Percentiles rank a stretch among this genome's conserved stretches.
These are phyloP conservation scores for Hypoxylon trugodes DNA, from an alignment of 495 filamentous ascomycete species.

Conservation along the genomic window DNA sequence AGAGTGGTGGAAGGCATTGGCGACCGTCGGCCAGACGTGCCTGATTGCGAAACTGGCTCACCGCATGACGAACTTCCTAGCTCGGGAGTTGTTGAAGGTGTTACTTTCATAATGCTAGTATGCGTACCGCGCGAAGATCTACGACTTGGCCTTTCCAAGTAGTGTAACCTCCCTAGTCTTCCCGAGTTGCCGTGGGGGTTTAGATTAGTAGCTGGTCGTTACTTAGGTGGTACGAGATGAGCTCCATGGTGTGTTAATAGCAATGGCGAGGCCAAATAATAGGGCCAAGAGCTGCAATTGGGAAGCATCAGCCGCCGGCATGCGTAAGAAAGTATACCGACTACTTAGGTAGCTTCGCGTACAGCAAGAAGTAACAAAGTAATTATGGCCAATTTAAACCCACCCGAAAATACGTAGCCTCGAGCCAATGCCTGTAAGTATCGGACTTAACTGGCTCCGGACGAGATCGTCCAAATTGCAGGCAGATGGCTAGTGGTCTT, in stretches of 20 bases:
- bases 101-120: slow-evolving; percentile 16
- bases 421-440: slow-evolving; percentile 72
- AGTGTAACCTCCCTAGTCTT: slow-evolving; percentile 32
- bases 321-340: slow-evolving; percentile 17
- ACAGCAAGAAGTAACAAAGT: slow-evolving; percentile 59
- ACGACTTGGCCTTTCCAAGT: slow-evolving; percentile 12
- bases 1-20: slow-evolving; percentile 16
- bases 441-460: slow-evolving; percentile 71
- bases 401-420: slow-evolving; percentile 71
- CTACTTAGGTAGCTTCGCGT: slow-evolving; percentile 43
- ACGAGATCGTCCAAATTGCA: slow-evolving; percentile 62
- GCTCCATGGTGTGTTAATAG: slow-evolving; percentile 31
- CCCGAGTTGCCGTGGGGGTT: slow-evolving; percentile 37
- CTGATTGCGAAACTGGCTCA: slow-evolving; percentile 30
- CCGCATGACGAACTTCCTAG: slow-evolving; percentile 19
- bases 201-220: slow-evolving; percentile 6
- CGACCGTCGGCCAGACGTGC: slow-evolving; percentile 32
- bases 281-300: slow-evolving; percentile 25
- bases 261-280: slow-evolving; percentile 40
- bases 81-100: slow-evolving; percentile 18
- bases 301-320: slow-evolving; percentile 33
- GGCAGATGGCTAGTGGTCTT: slow-evolving; percentile 68
- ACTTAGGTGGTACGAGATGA: slow-evolving; percentile 7
- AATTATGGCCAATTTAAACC: slow-evolving; percentile 71
- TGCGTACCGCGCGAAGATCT: slow-evolving; percentile 9